Conservation (phyloP, 805 yeast species). For the Torulaspora maleeae region DNA sequence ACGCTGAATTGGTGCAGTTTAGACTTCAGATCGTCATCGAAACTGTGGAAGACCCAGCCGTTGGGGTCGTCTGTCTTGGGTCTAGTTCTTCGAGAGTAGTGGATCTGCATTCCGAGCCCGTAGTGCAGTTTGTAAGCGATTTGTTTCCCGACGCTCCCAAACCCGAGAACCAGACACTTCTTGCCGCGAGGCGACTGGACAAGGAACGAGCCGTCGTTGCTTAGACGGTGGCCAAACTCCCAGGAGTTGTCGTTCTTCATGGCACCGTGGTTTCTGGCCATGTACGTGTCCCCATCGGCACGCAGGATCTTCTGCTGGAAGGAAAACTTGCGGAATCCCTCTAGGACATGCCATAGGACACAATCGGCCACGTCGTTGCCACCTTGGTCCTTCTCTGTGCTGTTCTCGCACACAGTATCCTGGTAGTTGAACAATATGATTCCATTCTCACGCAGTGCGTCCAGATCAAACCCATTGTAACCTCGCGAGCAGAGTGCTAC, state of each 20-base stretch:
- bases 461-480: slow-evolving; percentile 46
- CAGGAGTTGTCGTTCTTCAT: slow-evolving; percentile 18
- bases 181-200: slow-evolving; percentile 47
- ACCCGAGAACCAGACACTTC: slow-evolving; percentile 52
- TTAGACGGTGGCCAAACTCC: slow-evolving; percentile 39
- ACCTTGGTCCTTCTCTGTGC: slow-evolving; percentile 37
- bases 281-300: slow-evolving; percentile 38
- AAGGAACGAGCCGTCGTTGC: slow-evolving; percentile 36
- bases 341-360: slow-evolving; percentile 52
- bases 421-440: slow-evolving; percentile 45
- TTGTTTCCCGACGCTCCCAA: slow-evolving; percentile 57
- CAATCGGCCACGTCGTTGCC: slow-evolving; percentile 64
- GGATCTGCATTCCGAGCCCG: slow-evolving; percentile 54
- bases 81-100: slow-evolving; percentile 48
- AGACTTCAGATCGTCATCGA: slow-evolving; percentile 35
- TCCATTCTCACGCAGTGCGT: slow-evolving; percentile 37
- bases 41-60: slow-evolving; percentile 36
- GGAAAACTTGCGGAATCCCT: slow-evolving; percentile 50
- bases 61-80: slow-evolving; percentile 28
- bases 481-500: slow-evolving; percentile 57
- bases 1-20: slow-evolving; percentile 43
- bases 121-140: slow-evolving; percentile 45
- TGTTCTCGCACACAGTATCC: slow-evolving; percentile 17
- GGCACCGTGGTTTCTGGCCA: slow-evolving; percentile 36
- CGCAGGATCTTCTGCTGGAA: slow-evolving; percentile 35